Conservation (phyloP, 1,284 basidiomycete species). For the Austroboletus novae-zelandiae region DNA sequence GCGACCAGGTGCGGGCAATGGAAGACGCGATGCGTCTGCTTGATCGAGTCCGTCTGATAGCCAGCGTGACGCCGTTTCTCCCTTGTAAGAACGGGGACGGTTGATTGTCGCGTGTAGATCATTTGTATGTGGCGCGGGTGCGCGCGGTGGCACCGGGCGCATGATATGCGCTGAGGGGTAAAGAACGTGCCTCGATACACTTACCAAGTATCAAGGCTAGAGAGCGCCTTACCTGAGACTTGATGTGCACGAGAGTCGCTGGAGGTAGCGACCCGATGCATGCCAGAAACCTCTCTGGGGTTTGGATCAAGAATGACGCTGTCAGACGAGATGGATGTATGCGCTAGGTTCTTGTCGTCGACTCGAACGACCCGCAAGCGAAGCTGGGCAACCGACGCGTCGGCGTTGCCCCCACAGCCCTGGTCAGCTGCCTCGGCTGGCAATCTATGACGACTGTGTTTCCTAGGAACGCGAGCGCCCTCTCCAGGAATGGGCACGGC, state of each 20-base stretch:
- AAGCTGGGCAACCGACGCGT: not conserved
- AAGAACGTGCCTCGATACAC: conserved; percentile 6
- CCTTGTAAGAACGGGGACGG: too few relatives aligned
- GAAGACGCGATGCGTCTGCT: not conserved
- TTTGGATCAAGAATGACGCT: not conserved
- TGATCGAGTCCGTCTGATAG: conserved; percentile 1
- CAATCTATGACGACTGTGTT: too few relatives aligned
- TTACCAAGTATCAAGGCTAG: conserved; percentile 1
- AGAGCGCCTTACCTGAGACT: conserved; percentile 16
- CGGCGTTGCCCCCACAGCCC: not conserved
- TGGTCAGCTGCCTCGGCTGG: conserved; percentile 2
- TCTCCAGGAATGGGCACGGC: too few relatives aligned
- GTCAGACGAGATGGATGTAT: conserved; percentile 13
- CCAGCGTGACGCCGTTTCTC: conserved; percentile 9
- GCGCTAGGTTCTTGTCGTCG: conserved; percentile 3
- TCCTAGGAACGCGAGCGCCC: too few relatives aligned
- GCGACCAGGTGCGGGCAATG: not conserved
- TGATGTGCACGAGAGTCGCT: not conserved
- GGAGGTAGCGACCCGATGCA: conserved; percentile 7
- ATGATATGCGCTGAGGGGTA: conserved; percentile 3
- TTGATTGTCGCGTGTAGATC: not conserved
- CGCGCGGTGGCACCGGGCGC: not conserved
- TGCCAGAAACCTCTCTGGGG: not conserved
- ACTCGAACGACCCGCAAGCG: not conserved
- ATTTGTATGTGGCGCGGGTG: not conserved